phyloP scores from a whole-genome alignment of 2,329 filamentous ascomycete species.

The Botrytis elliptica region DNA sequence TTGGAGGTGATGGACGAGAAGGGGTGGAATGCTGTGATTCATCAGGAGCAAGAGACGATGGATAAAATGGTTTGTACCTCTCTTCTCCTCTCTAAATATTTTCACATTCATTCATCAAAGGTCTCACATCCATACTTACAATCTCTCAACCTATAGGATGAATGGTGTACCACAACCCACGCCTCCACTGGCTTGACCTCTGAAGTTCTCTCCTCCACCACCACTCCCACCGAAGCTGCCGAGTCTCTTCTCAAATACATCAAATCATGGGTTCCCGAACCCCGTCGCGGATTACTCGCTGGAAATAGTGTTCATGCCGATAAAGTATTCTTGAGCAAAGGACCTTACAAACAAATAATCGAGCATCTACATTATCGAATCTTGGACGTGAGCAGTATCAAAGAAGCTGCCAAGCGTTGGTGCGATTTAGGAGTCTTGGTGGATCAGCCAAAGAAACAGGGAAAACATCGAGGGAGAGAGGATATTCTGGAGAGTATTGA shows the following conservation, averaged over 20 bases:
- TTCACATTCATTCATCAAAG: no score
- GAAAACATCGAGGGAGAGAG: constrained; percentile 75
- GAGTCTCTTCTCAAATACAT: constrained; percentile 75
- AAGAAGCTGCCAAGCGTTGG: constrained; percentile 88
- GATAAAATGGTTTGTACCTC: constrained; percentile 58
- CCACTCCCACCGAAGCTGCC: constrained; percentile 68
- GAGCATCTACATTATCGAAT: constrained; percentile 86
- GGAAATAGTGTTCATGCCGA: constrained; percentile 95
- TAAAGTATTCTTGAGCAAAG: constrained; percentile 71
- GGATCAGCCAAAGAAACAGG: constrained; percentile 68
- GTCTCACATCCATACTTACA: neutral
- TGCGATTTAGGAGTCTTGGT: constrained; percentile 58
- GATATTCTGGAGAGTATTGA: constrained; percentile 95
- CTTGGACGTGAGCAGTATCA: constrained; percentile 86
- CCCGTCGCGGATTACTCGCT: constrained; percentile 70
- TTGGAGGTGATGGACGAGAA: constrained; percentile 71
- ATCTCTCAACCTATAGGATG: constrained; percentile 48
- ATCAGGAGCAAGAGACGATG: constrained; percentile 68
- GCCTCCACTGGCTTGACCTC: constrained; percentile 76
- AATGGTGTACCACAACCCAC: constrained; percentile 86
- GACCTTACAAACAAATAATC: constrained; percentile 71
- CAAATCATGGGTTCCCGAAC: constrained; percentile 64
- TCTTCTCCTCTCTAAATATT: neutral
- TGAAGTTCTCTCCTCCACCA: constrained; percentile 70
- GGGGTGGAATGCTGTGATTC: constrained; percentile 79